phyloP scores from a whole-genome alignment of 2,329 filamentous ascomycete species.

The Sporothrix inflata region DNA sequence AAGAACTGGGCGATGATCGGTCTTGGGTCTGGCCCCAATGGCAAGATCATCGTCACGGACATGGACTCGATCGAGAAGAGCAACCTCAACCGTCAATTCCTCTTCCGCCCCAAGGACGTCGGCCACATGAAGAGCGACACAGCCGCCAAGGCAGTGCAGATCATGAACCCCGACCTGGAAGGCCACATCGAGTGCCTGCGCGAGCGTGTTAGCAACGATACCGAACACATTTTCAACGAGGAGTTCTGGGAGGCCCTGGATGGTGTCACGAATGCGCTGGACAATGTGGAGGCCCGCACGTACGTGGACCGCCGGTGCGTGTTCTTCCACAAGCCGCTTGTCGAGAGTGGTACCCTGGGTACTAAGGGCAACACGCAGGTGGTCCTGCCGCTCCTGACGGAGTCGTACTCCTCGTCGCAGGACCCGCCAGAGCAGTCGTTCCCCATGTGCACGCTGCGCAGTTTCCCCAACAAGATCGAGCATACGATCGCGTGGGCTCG shows the following conservation, averaged over 20 bases:
- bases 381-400: slow-evolving; percentile 84
- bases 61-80: slow-evolving; percentile 99
- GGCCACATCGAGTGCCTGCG: slow-evolving; percentile 85
- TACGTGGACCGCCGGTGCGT: slow-evolving; percentile 97
- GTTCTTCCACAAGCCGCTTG: slow-evolving; percentile 94
- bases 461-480: slow-evolving; percentile 97
- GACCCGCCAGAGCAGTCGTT: slow-evolving; percentile 98
- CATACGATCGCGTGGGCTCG: slow-evolving; percentile 98
- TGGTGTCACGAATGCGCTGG: slow-evolving; percentile 92
- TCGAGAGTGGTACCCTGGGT: slow-evolving; percentile 96
- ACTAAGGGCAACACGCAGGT: slow-evolving; percentile 99
- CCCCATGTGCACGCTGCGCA: slow-evolving; percentile 96
- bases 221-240: slow-evolving; percentile 93
- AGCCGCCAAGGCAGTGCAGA: slow-evolving; percentile 84
- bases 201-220: slow-evolving; percentile 89
- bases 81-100: slow-evolving; percentile 95
- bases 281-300: slow-evolving; percentile 95
- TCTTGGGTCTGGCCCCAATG: slow-evolving; percentile 82
- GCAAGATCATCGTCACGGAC: slow-evolving; percentile 90
- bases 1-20: slow-evolving; percentile 99
- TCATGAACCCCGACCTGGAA: slow-evolving; percentile 91
- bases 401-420: slow-evolving; percentile 93
- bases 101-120: slow-evolving; percentile 92
- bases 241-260: slow-evolving; percentile 86
- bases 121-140: slow-evolving; percentile 96